phyloP scores from a whole-genome alignment of 2,329 filamentous ascomycete genomes.

The Calonectria hongkongensis region DNA sequence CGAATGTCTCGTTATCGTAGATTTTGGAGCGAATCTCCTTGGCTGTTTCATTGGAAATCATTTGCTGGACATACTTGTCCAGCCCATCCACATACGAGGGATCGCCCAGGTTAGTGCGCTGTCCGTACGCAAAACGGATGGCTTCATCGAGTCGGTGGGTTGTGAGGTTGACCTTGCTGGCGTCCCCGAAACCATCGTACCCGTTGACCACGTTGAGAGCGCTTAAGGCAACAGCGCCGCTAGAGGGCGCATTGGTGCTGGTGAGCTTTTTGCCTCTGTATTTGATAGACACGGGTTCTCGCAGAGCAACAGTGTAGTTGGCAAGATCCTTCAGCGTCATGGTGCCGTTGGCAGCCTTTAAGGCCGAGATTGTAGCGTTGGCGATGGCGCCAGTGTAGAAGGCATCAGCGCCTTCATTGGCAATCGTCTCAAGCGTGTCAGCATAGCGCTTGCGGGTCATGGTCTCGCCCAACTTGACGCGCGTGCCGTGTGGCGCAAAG shows the following conservation, averaged over 20 bases:
- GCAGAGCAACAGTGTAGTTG: conserved; percentile 81
- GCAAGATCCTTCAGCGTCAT: conserved; percentile 85
- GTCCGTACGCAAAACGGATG: conserved; percentile 87
- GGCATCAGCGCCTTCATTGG: conserved; percentile 77
- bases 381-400: conserved; percentile 84
- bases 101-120: conserved; percentile 84
- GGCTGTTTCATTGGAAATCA: conserved; percentile 78
- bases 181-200: conserved; percentile 78
- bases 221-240: conserved; percentile 83
- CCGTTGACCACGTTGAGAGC: conserved; percentile 84
- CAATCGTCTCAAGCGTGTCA: conserved; percentile 82
- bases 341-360: conserved; percentile 80
- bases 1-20: conserved; percentile 61
- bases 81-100: conserved; percentile 80
- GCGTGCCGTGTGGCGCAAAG: conserved; percentile 85
- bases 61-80: conserved; percentile 75
- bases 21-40: conserved; percentile 71
- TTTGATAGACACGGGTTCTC: conserved; percentile 76
- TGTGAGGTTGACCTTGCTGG: conserved; percentile 73
- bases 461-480: conserved; percentile 80
- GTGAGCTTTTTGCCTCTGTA: conserved; percentile 84
- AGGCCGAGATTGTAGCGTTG: conserved; percentile 79
- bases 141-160: conserved; percentile 90
- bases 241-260: conserved; percentile 81
- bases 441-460: conserved; percentile 86